Base-by-base conservation (phyloP, 2,329 filamentous ascomycete genomes). In the Pseudopithomyces maydicus region DNA sequence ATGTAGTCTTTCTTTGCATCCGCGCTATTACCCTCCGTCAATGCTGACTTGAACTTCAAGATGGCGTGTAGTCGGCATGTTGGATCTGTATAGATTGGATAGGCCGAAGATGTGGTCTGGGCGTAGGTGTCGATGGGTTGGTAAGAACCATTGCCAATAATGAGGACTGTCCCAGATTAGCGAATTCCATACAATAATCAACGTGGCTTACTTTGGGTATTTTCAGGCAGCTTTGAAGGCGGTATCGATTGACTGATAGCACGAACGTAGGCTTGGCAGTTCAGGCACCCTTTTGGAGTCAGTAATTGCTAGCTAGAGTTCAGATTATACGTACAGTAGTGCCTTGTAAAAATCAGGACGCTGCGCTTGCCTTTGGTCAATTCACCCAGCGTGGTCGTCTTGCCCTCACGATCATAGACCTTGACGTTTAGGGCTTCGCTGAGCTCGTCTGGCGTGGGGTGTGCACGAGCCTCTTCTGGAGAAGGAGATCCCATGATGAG, bases 81-180 rank as follows among this genome's bases (percentile, higher is more conserved):
- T 10, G 67, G 67, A 6, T 69, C 63, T 4, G 65, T 67, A 17
- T 69, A 69, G 19, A 69, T 63, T 1, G 64, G 65, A 32, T 69
- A 69, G 2, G 45, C 52, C 2, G 64, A 69, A 0, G 63, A 60
- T 2, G 63, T 52, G 4, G 50, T 61, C 2, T 10, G 46, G 1
- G 59, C 60, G 49, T 68, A 69, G 1, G 56, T 58, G 10, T 64
- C 56, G 19, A 69, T 69, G 17, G 67, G 67, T n/a, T 67, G 64
- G 14, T 67, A 62, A n/a, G 65, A 67, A 14, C 67, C 67, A 20
- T 60, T 61, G 12, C 64, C 56, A 23, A 69, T 57, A 14, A 68
- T 52, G 6, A 68, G 46, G 1, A 69, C 67, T 69, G 15, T 2
- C 3, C 22, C 15, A 17, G 15, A 3, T 45, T n/a, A 45, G 43